A percentile compares a stretch with the other conserved stretches of the same genome.
phyloP scores from a whole-genome alignment of 768 basidiomycete genomes.

The Lactifluus echinatus region DNA sequence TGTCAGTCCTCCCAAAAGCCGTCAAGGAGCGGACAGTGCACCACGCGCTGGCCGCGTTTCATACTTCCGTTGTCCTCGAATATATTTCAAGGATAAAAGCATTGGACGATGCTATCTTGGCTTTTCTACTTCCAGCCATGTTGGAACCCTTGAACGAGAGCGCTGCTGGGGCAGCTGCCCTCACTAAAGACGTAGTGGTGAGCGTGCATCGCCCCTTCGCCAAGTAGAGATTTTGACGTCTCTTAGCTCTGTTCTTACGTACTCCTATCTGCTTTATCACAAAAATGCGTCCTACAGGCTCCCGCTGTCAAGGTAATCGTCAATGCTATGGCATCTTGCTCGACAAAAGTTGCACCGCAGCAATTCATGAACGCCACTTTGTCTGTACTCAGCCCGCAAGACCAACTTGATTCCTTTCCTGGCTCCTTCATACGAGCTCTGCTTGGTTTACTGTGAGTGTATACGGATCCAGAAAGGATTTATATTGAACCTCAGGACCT shows the following conservation, averaged over 20 bases:
- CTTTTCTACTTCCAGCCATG: slow-evolving; percentile 55
- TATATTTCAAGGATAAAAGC: slow-evolving; percentile 54
- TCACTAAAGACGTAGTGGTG: slow-evolving; percentile 47
- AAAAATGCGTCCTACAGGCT: slow-evolving; percentile 50
- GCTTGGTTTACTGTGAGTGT: slow-evolving; percentile 4
- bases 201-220: slow-evolving; percentile 22
- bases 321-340: slow-evolving; percentile 42
- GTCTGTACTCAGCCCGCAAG: slow-evolving; percentile 57
- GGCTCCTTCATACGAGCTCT: slow-evolving; percentile 4
- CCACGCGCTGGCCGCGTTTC: slow-evolving; percentile 73
- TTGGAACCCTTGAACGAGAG: slow-evolving; percentile 43
- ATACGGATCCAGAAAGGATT: background rate
- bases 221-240: background rate
- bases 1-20: slow-evolving; percentile 52
- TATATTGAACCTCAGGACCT: background rate
- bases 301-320: slow-evolving; percentile 55
- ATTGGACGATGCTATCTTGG: slow-evolving; percentile 58
- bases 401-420: slow-evolving; percentile 39
- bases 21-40: slow-evolving; percentile 39
- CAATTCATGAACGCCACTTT: slow-evolving; percentile 61
- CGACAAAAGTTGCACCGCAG: slow-evolving; percentile 37
- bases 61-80: slow-evolving; percentile 69
- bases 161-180: background rate
- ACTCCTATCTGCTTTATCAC: slow-evolving; percentile 60
- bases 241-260: slow-evolving; percentile 64